Base-by-base conservation (phyloP, 2,329 filamentous ascomycete genomes). In the Alternaria triticimaculans region DNA sequence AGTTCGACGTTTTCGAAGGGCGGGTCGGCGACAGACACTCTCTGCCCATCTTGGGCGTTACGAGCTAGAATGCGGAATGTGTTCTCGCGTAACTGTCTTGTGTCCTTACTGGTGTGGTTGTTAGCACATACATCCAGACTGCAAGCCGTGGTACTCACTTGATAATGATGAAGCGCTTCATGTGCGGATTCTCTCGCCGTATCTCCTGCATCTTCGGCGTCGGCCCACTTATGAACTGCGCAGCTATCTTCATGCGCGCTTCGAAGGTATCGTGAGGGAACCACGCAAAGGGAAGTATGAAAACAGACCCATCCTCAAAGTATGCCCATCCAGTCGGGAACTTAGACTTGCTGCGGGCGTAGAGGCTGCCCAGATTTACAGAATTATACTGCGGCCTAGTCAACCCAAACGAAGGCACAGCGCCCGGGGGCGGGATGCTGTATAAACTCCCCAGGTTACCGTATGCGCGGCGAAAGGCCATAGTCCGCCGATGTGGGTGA, bases 301-400 rank as follows among this genome's bases (percentile, higher is more conserved):
- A 70, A 5, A 73, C 33, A 14, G 71, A 75, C 15, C 71, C 70
- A 62, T 75, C 67, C 21, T 72, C 69, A 28, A 75, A 71, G 23
- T 71, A 75, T 5, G 65, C 72, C 65, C 68, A 71, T 14, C 67
- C 62, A 15, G 33, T 2, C 18, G 59, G 60, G n/a, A 28, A 11
- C 12, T 58, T 62, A 12, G 15, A 10, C 21, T 41, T 25, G 20
- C 45, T 33, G 41, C 9, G 43, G 12, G 41, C 48, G 33, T 69
- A 67, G 5, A 72, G 61, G 20, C n/a, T 43, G 25, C 66, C 65
- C 46, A 74, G 41, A 33, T 72, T 71, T 50, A 71, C 66, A 45
- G 23, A 50, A 54, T 68, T 66, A 3, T 18, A 48, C 14, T 43
- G 61, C 53, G 48, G 23, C 15, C 11, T 46, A 20, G 11, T 21